phyloP scores from a whole-genome alignment of 306 rosid genomes.

The Hylodesmum podocarpum region DNA sequence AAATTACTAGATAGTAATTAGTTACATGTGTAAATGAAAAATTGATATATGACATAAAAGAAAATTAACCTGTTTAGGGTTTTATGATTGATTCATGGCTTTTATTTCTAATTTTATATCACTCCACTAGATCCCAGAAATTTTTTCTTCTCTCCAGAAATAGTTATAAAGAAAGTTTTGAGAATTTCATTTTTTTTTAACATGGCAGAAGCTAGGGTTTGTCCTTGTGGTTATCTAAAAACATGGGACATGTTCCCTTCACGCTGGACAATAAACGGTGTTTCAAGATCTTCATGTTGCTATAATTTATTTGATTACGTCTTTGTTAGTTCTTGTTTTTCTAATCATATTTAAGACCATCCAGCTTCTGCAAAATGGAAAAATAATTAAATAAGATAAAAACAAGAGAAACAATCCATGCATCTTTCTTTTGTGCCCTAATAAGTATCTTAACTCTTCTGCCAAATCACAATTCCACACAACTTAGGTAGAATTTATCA shows the following conservation, averaged over 20 bases:
- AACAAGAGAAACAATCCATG: neutral
- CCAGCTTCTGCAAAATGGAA: neutral
- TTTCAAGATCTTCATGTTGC: neutral
- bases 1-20: neutral
- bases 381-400: neutral
- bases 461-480: neutral
- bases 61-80: neutral
- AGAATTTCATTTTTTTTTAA: neutral
- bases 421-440: neutral
- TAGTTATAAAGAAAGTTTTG: neutral
- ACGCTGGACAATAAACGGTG: neutral
- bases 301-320: neutral
- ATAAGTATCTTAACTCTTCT: neutral
- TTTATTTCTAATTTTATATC: neutral
- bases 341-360: neutral
- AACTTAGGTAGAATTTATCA: neutral
- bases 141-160: neutral
- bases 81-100: neutral
- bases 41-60: neutral
- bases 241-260: slow-evolving; percentile 29
- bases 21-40: neutral
- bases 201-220: slow-evolving; percentile 20
- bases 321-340: neutral
- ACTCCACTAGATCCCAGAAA: neutral
- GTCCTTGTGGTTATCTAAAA: slow-evolving; percentile 12